phyloP scores from a whole-genome alignment of 495 filamentous ascomycete genomes.

The Penicillium verhagenii region DNA sequence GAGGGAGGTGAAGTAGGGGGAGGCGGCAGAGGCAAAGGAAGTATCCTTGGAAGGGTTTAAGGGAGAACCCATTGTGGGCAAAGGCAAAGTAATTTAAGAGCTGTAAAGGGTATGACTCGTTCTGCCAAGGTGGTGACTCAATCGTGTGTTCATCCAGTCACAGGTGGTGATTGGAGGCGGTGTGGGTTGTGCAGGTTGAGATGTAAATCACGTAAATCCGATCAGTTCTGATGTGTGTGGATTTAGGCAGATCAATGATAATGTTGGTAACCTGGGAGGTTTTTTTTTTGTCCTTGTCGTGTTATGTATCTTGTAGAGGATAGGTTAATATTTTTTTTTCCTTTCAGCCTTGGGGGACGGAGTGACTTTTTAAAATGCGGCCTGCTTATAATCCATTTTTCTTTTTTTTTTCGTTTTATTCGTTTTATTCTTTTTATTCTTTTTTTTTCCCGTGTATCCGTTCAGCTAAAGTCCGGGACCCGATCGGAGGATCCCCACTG shows the following conservation, averaged over 20 bases:
- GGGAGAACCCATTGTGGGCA: slow-evolving; percentile 23
- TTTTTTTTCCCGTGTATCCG: slow-evolving; percentile 3
- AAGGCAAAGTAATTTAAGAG: slow-evolving; percentile 31
- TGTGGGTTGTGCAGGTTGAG: slow-evolving; percentile 11
- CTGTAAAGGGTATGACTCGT: slow-evolving; percentile 25
- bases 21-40: slow-evolving; percentile 17
- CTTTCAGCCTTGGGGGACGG: background rate
- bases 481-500: slow-evolving; percentile 4
- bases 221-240: background rate
- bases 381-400: slow-evolving; percentile 1
- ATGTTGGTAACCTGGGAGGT: too few species aligned
- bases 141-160: slow-evolving; percentile 27
- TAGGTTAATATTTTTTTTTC: background rate
- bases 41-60: slow-evolving; percentile 19
- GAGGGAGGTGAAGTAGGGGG: slow-evolving; percentile 37
- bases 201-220: background rate
- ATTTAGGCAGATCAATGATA: background rate
- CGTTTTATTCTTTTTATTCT: slow-evolving; percentile 1
- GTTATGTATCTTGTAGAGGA: too few species aligned
- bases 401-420: slow-evolving; percentile 6
- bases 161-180: slow-evolving; percentile 19
- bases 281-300: too few species aligned
- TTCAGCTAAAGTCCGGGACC: slow-evolving; percentile 9
- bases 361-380: background rate
- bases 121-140: slow-evolving; percentile 37